Evolutionary conservation across 2,329 filamentous ascomycete species (phyloP).

Genomic region (Colletotrichum filicis): DNA sequence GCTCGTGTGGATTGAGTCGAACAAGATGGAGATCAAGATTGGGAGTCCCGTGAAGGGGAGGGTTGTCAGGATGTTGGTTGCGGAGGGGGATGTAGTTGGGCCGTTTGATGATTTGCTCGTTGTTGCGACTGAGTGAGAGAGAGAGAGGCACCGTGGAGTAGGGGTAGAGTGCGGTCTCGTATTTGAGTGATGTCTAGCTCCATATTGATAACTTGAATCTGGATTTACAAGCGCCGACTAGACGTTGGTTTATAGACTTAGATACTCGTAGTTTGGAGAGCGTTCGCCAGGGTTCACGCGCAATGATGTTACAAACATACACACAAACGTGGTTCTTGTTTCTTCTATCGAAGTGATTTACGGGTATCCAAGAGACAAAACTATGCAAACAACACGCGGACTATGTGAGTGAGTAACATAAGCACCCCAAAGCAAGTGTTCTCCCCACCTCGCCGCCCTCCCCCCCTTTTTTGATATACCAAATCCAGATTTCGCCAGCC

Average conservation of each 20-base stretch:
- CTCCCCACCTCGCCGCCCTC: too few species aligned
- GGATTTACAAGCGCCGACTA: neutral
- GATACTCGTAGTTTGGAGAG: neutral
- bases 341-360: neutral
- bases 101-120: conserved; percentile 42
- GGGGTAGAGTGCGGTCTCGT: too few species aligned
- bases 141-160: too few species aligned
- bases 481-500: neutral
- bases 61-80: conserved; percentile 41
- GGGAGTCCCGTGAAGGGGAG: conserved; percentile 42
- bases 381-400: neutral
- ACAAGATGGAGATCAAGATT: conserved; percentile 51
- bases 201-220: neutral
- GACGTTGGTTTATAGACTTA: neutral
- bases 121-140: conserved; percentile 31
- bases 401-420: neutral
- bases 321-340: neutral
- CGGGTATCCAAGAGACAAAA: conserved; percentile 7
- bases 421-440: neutral
- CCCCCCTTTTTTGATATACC: neutral
- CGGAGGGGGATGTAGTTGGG: conserved; percentile 43
- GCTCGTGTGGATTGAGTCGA: conserved; percentile 48
- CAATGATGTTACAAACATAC: neutral
- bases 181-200: neutral
- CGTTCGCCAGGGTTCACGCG: neutral